Base-by-base conservation (phyloP, 1,284 basidiomycete genomes). In the Tylopilus sp. region DNA sequence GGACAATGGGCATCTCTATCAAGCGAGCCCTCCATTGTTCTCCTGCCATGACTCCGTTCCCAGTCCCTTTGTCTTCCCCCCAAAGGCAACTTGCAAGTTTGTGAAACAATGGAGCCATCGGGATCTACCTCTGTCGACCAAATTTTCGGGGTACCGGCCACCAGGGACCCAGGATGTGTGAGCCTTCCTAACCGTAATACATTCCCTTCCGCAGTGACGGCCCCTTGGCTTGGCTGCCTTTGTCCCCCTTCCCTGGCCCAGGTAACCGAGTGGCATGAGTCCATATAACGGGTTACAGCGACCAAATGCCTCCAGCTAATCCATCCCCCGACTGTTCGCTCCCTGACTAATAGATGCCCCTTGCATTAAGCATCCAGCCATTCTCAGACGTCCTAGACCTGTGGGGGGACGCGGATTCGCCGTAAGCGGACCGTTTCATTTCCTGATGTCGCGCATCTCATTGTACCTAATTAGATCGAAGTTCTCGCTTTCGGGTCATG, bases 401-500 rank as follows among this genome's bases (percentile, higher is more conserved):
- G 77, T 81, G 80, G 60, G 87, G 86, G 47, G 72, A 77, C 16
- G 76, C 80, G n/a, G 80, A 86, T 64, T 56, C 72, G 48, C 74
- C 71, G 89, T 89, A 63, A 74, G 85, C 46, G 35, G 70, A 26
- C 44, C 46, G 37, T 16, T 45, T 31, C 31, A n/a, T 42, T 34
- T 30, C 36, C 31, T 29, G 44, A 9, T 13, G 35, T 35, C 9
- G 49, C 41, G 19, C 36, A 36, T 49, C 40, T 49, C 50, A 48
- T 43, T 39, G 43, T 29, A 34, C 25, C 49, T 29, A 29, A 42
- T 43, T 55, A 89, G 88, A 53, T 79, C 81, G 48, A 81, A 82
- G 2, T 91, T 88, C 65, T 89, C 89, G 12, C 73, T 91, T 46
- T 86, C 87, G 13, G 88, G 89, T 8, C 76, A 88, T 64, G 71